Percentiles rank a stretch among this genome's conserved stretches.
Evolutionary conservation across 1,284 basidiomycete genomes (phyloP).

Genomic region (Melanopsichium pennsylvanicum): DNA sequence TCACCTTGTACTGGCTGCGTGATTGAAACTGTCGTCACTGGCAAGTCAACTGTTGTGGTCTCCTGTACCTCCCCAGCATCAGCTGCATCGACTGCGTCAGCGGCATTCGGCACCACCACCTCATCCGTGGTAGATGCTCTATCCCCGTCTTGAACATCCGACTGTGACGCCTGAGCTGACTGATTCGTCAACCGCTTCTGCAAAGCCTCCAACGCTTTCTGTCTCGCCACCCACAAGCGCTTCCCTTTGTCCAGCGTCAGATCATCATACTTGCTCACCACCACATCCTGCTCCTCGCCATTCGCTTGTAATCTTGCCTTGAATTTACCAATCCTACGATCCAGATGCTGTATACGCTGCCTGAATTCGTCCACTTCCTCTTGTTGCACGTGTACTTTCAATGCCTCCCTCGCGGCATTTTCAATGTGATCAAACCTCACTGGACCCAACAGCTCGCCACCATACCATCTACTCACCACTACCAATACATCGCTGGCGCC

Average conservation of each 20-base stretch:
- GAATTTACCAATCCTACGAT: slow-evolving; percentile 22
- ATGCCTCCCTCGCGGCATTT: slow-evolving; percentile 76
- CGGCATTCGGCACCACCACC: not conserved
- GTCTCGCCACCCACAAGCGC: slow-evolving; percentile 44
- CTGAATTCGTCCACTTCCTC: slow-evolving; percentile 67
- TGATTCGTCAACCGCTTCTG: slow-evolving; percentile 16
- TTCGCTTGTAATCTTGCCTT: slow-evolving; percentile 4
- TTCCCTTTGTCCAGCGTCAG: slow-evolving; percentile 46
- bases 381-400: slow-evolving; percentile 73
- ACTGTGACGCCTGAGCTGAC: not conserved
- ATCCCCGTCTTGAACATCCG: not conserved
- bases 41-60: no score
- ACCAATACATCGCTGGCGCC: slow-evolving; percentile 61
- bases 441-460: slow-evolving; percentile 76
- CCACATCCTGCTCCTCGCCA: not conserved
- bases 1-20: no score
- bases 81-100: not conserved
- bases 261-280: slow-evolving; percentile 30
- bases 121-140: not conserved
- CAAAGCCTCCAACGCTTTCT: slow-evolving; percentile 41
- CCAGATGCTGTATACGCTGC: slow-evolving; percentile 41
- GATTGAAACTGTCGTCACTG: no score
- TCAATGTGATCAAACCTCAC: slow-evolving; percentile 81
- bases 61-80: no score
- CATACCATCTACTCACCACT: slow-evolving; percentile 71